Evolutionary conservation across 176 grass and related monocot species (phyloP).

Genomic region (Oryza glumipatula): DNA sequence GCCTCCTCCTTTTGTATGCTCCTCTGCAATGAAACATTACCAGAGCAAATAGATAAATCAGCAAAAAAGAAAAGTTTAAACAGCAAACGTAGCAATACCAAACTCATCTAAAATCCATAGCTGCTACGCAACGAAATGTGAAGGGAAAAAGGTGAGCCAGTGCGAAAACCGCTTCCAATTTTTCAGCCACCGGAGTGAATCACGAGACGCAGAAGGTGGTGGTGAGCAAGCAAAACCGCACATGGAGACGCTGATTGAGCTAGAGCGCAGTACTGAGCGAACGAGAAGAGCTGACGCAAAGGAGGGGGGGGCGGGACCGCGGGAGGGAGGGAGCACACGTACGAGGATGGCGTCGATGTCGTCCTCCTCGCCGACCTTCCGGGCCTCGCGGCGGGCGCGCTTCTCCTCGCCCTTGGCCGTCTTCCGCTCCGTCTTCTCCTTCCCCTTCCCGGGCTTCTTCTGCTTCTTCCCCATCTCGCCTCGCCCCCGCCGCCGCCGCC

Average conservation of each 20-base stretch:
- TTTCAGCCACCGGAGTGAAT: background rate
- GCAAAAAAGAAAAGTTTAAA: background rate
- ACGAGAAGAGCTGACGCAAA: background rate
- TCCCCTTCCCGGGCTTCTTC: slow-evolving; percentile 91
- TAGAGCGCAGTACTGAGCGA: background rate
- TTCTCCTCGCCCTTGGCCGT: slow-evolving; percentile 92
- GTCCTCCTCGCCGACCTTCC: slow-evolving; percentile 82
- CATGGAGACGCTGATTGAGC: background rate
- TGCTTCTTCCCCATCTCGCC: slow-evolving; percentile 84
- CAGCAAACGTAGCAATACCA: background rate
- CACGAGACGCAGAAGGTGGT: background rate
- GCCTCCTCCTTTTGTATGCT: slow-evolving; percentile 95
- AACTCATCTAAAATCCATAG: background rate
- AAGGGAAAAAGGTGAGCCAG: background rate
- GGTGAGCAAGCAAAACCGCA: background rate
- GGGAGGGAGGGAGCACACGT: slow-evolving; percentile 9
- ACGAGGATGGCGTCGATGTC: slow-evolving; percentile 97
- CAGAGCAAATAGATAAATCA: slow-evolving; percentile 5
- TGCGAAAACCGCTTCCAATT: background rate
- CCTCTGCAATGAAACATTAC: slow-evolving; percentile 49
- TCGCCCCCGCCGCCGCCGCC: background rate
- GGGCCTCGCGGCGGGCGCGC: slow-evolving; percentile 70
- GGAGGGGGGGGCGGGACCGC: too few species aligned
- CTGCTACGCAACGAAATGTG: background rate
- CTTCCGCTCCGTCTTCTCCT: slow-evolving; percentile 96